Conservation (phyloP, 176 grass and related monocot genomes). For the Avena atlantica region DNA sequence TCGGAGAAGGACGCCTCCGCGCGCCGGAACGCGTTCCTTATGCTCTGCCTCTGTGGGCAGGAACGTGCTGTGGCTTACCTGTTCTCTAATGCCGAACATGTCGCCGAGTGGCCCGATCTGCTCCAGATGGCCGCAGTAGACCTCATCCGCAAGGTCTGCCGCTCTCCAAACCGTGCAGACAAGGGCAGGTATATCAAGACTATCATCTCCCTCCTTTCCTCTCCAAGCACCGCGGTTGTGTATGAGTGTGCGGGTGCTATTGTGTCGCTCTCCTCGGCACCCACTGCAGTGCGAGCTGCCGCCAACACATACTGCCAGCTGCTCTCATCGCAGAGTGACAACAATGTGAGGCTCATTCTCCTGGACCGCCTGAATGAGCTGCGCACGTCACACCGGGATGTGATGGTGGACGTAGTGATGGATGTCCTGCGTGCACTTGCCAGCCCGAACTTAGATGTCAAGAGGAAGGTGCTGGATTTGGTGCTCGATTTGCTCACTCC, state of each 20-base stretch:
- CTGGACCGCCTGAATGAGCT: conserved; percentile 71
- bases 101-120: conserved; percentile 65
- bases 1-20: conserved; percentile 71
- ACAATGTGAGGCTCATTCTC: conserved; percentile 79
- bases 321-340: conserved; percentile 73
- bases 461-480: conserved; percentile 73
- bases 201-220: conserved; percentile 57
- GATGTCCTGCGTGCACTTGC: conserved; percentile 62
- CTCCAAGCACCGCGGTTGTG: conserved; percentile 50
- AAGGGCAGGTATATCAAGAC: conserved; percentile 81
- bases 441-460: conserved; percentile 74
- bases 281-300: conserved; percentile 63
- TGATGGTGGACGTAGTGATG: conserved; percentile 81
- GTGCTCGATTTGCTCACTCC: conserved; percentile 68
- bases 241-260: conserved; percentile 66
- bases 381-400: conserved; percentile 54
- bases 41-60: conserved; percentile 59
- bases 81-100: conserved; percentile 58
- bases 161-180: conserved; percentile 50
- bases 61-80: conserved; percentile 67
- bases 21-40: conserved; percentile 73
- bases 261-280: conserved; percentile 68
- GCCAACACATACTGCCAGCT: conserved; percentile 75
- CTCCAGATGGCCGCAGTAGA: conserved; percentile 78
- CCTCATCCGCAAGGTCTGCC: conserved; percentile 78